phyloP scores from a whole-genome alignment of 1,139 yeast species.

The Yamadazyma diddensiae region DNA sequence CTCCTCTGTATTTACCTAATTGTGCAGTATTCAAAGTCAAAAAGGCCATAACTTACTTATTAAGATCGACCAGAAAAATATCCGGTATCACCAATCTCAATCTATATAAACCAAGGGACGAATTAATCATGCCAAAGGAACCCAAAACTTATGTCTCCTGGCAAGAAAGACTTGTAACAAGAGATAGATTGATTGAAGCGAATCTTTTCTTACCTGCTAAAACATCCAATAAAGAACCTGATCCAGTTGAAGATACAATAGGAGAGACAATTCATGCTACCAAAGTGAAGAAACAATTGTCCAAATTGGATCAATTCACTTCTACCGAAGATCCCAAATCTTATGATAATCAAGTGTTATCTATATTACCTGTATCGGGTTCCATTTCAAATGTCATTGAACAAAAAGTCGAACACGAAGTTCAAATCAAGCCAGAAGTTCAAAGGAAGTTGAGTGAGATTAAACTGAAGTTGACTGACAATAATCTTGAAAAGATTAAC shows the following conservation, averaged over 20 bases:
- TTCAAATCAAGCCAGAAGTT: conserved; percentile 14
- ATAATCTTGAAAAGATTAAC: conserved; percentile 6
- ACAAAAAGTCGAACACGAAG: conserved; percentile 13
- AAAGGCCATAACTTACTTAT: conserved; percentile 55
- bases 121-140: conserved; percentile 32
- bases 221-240: conserved; percentile 9
- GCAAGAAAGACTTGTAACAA: conserved; percentile 31
- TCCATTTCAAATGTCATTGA: conserved; percentile 14
- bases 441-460: conserved; percentile 14
- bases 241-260: conserved; percentile 3
- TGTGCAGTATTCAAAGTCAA: conserved; percentile 63
- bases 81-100: conserved; percentile 40
- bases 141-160: conserved; percentile 37
- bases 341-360: conserved; percentile 5
- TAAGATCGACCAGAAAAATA: conserved; percentile 56
- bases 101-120: conserved; percentile 39
- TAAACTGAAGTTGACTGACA: conserved; percentile 11
- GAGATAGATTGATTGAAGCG: conserved; percentile 30
- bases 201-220: conserved; percentile 19
- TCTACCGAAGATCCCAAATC: neutral
- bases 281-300: conserved; percentile 1
- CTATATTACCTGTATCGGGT: conserved; percentile 13
- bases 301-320: neutral
- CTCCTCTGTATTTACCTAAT: conserved; percentile 25
- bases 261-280: conserved; percentile 3